Percentiles rank a stretch among this genome's conserved stretches.
phyloP scores from a whole-genome alignment of 352 stramenopile species.

The Globisporangium paddicum region DNA sequence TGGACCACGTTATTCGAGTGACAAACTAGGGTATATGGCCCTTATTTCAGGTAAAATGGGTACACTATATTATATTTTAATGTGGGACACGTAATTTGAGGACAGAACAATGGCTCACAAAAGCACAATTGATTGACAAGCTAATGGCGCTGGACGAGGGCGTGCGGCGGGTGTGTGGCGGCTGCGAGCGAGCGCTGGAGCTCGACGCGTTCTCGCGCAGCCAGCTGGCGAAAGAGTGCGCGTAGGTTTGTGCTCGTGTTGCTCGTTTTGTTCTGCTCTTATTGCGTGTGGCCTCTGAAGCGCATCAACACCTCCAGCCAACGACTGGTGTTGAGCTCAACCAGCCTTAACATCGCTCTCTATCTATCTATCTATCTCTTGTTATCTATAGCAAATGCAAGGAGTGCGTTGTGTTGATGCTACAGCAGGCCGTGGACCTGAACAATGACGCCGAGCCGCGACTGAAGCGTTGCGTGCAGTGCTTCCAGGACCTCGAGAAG shows the following conservation, averaged over 20 bases:
- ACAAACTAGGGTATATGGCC: not conserved
- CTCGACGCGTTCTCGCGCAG: conserved; percentile 35
- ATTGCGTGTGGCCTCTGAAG: not conserved
- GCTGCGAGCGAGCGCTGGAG: conserved; percentile 21
- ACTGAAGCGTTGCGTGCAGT: conserved; percentile 68
- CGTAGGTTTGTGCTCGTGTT: conserved; percentile 30
- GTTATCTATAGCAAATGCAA: conserved; percentile 44
- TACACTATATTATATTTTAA: not conserved
- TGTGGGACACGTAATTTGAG: not conserved
- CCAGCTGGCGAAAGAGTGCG: conserved; percentile 35
- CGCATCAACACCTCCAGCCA: not conserved
- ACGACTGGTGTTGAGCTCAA: not conserved
- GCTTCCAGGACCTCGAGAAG: conserved; percentile 62
- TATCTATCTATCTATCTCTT: not conserved
- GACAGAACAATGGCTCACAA: not conserved
- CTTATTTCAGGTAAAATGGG: too few relatives aligned
- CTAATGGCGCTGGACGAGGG: not conserved
- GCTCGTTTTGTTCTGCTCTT: not conserved
- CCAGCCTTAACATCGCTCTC: not conserved
- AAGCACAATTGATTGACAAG: not conserved
- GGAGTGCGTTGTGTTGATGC: conserved; percentile 33
- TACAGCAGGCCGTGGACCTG: conserved; percentile 13
- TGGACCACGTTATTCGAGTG: not conserved
- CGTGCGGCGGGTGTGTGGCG: conserved; percentile 4
- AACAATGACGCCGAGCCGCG: conserved; percentile 21